phyloP scores from a whole-genome alignment of 225 moss, liverwort and hornwort genomes.

The Marchantia polymorpha region DNA sequence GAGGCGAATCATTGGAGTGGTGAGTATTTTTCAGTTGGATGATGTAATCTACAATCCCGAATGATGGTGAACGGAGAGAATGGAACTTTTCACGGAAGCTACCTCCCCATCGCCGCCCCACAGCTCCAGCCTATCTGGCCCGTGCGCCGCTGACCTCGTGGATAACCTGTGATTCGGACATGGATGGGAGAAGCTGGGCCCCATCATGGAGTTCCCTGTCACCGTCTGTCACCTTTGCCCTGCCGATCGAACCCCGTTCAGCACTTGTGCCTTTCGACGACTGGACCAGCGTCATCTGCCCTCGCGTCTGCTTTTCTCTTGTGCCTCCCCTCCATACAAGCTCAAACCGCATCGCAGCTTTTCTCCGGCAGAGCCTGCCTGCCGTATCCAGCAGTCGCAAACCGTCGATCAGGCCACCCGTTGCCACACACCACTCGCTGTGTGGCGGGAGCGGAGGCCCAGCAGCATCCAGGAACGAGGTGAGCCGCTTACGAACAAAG shows the following conservation, averaged over 20 bases:
- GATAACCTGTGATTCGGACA: conserved; percentile 13
- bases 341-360: too few species aligned
- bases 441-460: too few species aligned
- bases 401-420: too few species aligned
- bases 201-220: conserved; percentile 6
- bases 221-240: not conserved
- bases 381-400: too few species aligned
- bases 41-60: conserved; percentile 5
- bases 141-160: conserved; percentile 12
- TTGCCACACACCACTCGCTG: too few species aligned
- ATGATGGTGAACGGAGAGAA: conserved; percentile 7
- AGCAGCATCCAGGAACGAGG: too few species aligned
- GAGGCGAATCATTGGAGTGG: conserved; percentile 5
- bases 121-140: not conserved
- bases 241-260: not conserved
- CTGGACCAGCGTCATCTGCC: conserved; percentile 1
- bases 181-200: conserved; percentile 2
- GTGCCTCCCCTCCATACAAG: not conserved
- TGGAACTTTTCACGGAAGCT: conserved; percentile 8
- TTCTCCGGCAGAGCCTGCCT: too few species aligned
- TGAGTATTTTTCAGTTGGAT: conserved; percentile 3
- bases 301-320: not conserved
- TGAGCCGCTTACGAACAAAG: too few species aligned
- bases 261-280: not conserved
- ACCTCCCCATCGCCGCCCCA: not conserved